phyloP scores from a whole-genome alignment of 495 filamentous ascomycete species.

The Filosporella fistucella region DNA sequence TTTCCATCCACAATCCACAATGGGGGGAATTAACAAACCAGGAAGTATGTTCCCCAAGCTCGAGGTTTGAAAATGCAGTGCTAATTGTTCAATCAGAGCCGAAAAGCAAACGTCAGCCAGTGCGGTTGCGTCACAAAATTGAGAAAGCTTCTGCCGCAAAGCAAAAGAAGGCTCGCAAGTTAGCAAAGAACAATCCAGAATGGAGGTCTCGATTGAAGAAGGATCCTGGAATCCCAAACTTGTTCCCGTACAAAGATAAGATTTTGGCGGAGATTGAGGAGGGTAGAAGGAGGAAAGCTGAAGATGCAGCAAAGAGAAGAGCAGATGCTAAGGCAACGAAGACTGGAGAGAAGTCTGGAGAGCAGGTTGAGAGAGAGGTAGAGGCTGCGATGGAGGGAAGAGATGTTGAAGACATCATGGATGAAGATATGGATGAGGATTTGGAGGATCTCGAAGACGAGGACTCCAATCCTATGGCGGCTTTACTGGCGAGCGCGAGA shows the following conservation, averaged over 20 bases:
- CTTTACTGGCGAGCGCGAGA: conserved; percentile 83
- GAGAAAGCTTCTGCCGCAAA: conserved; percentile 89
- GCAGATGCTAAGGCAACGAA: conserved; percentile 62
- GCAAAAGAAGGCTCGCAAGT: conserved; percentile 81
- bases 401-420: conserved; percentile 36
- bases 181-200: conserved; percentile 92
- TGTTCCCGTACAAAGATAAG: conserved; percentile 97
- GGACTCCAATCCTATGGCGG: conserved; percentile 82
- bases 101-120: conserved; percentile 86
- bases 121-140: conserved; percentile 91
- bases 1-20: conserved; percentile 10
- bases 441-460: conserved; percentile 53
- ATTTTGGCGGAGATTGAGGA: conserved; percentile 93
- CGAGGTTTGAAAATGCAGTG: background rate
- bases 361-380: conserved; percentile 37
- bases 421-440: conserved; percentile 49
- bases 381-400: conserved; percentile 35
- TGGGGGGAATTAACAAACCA: conserved; percentile 25
- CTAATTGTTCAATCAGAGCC: conserved; percentile 57
- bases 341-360: conserved; percentile 25
- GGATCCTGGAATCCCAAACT: conserved; percentile 93
- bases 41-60: conserved; percentile 21
- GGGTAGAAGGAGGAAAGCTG: conserved; percentile 69
- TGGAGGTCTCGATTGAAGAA: conserved; percentile 93
- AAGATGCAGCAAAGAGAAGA: conserved; percentile 64